Base-by-base conservation (phyloP, 768 basidiomycete genomes). In the Suillus sp. region DNA sequence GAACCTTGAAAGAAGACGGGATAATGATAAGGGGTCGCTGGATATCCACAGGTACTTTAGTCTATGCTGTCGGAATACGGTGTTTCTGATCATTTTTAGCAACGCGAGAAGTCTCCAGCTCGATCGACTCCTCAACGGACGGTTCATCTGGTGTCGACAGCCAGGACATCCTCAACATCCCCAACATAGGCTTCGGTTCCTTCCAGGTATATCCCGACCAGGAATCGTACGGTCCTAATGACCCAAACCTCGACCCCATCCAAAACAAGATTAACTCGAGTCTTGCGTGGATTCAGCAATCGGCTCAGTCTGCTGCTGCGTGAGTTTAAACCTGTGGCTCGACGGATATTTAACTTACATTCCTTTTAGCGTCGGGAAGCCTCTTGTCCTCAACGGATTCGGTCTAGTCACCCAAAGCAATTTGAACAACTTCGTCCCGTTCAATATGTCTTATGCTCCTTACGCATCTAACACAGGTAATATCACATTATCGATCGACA, bases 141-240 rank as follows among this genome's bases (percentile, higher is more conserved):
- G 89, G 89, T 1, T 80, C 85, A n/a, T 75, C 77, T 38, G 88
- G 88, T 40, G 86, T 90, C 22, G 89, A 91, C 70, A 84, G 82
- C 61, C 83, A 87, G 67, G 89, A 90, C 65, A 86, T 90, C 58
- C 64, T 80, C 60, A 83, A 73, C 57, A 86, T 86, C 61, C 84
- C 84, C 0, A 43, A 81, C 11, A 84, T 90, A 65, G 83, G 80
- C 14, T 88, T 87, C 66, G 76, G 80, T 40, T 78, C 84, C n/a
- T 88, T 88, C 79, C 86, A 84, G 63, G 66, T 88, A 25, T 89
- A 89, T 80, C 88, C 89, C 27, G 87, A 91, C 68, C 89, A 90
- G 71, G 79, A 84, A 64, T 69, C 73, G 40, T 89, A 88, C 67
- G 82, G 75, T 34, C 63, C 78, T 22, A 66, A 73, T 34, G 85